phyloP scores from a whole-genome alignment of 2,329 filamentous ascomycete species.

The Ceratocystis albifundus region DNA sequence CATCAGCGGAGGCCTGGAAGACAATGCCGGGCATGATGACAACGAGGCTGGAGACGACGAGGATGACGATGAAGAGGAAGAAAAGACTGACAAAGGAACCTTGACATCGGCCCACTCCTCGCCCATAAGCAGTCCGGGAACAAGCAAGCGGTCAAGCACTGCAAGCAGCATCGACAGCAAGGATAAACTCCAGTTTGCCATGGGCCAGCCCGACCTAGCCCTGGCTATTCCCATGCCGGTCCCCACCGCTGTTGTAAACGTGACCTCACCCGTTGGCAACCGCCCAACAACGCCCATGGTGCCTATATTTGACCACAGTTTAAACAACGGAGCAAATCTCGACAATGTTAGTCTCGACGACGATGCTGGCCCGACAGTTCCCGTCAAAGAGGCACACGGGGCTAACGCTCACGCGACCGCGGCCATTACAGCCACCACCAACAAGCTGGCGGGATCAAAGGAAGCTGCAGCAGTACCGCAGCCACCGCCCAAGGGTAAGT shows the following conservation, averaged over 20 bases:
- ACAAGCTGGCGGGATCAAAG: not conserved
- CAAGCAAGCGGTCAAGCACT: constrained; percentile 22
- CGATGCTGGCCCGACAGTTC: constrained; percentile 31
- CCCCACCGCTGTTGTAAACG: constrained; percentile 20
- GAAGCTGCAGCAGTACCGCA: constrained; percentile 6
- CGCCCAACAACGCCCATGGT: constrained; percentile 22
- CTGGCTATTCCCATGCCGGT: constrained; percentile 22
- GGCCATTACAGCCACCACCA: no score
- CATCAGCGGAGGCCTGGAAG: constrained; percentile 12
- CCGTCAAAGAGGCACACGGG: constrained; percentile 13
- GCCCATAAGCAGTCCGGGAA: constrained; percentile 19
- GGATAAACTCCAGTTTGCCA: constrained; percentile 20
- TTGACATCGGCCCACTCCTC: constrained; percentile 21
- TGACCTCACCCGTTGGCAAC: constrained; percentile 21
- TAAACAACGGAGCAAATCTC: constrained; percentile 39
- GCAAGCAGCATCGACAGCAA: constrained; percentile 23
- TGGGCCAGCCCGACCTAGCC: constrained; percentile 21
- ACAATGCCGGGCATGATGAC: constrained; percentile 12
- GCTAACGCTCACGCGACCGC: not conserved
- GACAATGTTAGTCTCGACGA: constrained; percentile 58
- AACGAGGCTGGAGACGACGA: constrained; percentile 16
- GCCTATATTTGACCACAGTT: constrained; percentile 29
- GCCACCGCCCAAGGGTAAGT: constrained; percentile 21
- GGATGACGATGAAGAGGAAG: constrained; percentile 20
- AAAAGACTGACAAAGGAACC: constrained; percentile 22